A percentile compares a stretch with the other conserved stretches of the same genome.
Evolutionary conservation across 305 asterid genomes (phyloP).

Genomic region (Salvia sclarea): DNA sequence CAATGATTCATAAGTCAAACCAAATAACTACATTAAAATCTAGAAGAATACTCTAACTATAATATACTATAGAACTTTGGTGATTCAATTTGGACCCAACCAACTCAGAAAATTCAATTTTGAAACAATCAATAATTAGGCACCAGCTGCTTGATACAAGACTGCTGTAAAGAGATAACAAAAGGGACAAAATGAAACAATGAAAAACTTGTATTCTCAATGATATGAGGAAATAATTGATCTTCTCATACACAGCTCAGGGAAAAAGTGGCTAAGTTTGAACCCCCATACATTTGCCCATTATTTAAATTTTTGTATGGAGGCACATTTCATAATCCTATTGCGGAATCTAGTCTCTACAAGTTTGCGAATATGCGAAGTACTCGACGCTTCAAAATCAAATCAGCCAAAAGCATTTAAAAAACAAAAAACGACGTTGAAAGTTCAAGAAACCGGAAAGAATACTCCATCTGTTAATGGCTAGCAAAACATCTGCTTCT

Average conservation of each 20-base stretch:
- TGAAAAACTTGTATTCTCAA: conserved; percentile 29
- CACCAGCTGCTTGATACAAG: not conserved
- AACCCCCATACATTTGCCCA: conserved; percentile 28
- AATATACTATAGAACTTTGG: too few relatives aligned
- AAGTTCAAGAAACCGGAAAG: conserved; percentile 26
- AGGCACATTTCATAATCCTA: conserved; percentile 29
- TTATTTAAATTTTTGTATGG: conserved; percentile 30
- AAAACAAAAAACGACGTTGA: not conserved
- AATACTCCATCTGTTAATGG: conserved; percentile 34
- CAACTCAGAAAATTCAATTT: too few relatives aligned
- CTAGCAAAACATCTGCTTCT: conserved; percentile 38
- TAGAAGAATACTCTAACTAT: too few relatives aligned
- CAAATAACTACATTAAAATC: too few relatives aligned
- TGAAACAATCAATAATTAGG: too few relatives aligned
- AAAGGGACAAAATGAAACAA: not conserved
- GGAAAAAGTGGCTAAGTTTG: conserved; percentile 26
- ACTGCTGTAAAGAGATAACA: too few relatives aligned
- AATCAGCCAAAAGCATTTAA: conserved; percentile 9
- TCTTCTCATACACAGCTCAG: conserved; percentile 7
- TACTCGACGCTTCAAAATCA: conserved; percentile 21
- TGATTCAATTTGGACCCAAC: too few relatives aligned
- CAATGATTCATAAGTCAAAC: too few relatives aligned
- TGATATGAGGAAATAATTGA: conserved; percentile 3
- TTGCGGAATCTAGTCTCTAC: conserved; percentile 26
- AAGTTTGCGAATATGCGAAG: conserved; percentile 19